These are phyloP conservation scores for Phaeodactylum tricornutum DNA, from an alignment of 108 stramenopile genomes.

Conservation along the genomic window DNA sequence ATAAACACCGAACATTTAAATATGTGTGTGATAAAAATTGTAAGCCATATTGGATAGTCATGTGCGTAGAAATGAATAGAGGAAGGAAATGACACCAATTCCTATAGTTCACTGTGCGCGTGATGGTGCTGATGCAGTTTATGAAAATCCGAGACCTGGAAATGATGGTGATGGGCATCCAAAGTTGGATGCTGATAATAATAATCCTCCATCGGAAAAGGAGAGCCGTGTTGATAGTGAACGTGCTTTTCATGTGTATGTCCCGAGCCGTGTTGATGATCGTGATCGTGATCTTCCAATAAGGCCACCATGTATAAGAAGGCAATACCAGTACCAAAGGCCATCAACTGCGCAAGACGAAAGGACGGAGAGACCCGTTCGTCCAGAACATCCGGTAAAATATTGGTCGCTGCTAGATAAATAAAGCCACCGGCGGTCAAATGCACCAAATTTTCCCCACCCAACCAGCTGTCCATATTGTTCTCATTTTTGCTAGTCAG, in stretches of 20 bases:
- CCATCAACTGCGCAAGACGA: conserved; percentile 37
- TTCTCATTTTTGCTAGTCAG: conserved; percentile 6
- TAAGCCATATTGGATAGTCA: too few relatives aligned
- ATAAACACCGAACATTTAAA: too few relatives aligned
- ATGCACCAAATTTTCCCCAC: conserved; percentile 40
- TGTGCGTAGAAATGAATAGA: too few relatives aligned
- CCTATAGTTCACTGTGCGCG: too few relatives aligned
- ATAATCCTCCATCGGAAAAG: too few relatives aligned
- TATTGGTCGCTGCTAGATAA: conserved; percentile 68
- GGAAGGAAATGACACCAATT: too few relatives aligned
- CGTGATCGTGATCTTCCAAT: conserved; percentile 33
- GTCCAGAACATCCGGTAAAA: conserved; percentile 68
- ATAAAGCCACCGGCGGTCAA: conserved; percentile 83
- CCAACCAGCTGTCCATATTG: conserved; percentile 22
- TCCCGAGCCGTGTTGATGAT: conserved; percentile 19
- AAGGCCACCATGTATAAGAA: conserved; percentile 64
- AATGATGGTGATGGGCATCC: too few relatives aligned
- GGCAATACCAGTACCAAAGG: conserved; percentile 54
- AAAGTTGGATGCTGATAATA: too few relatives aligned
- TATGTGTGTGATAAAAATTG: too few relatives aligned
- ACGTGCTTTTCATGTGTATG: conserved; percentile 19
- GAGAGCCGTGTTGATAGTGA: too few relatives aligned
- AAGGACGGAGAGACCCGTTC: conserved; percentile 23
- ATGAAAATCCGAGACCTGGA: too few relatives aligned
- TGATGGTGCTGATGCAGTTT: too few relatives aligned